Evolutionary conservation across 768 basidiomycete genomes (phyloP).

Genomic region (Hygrophoropsis aurantiaca): DNA sequence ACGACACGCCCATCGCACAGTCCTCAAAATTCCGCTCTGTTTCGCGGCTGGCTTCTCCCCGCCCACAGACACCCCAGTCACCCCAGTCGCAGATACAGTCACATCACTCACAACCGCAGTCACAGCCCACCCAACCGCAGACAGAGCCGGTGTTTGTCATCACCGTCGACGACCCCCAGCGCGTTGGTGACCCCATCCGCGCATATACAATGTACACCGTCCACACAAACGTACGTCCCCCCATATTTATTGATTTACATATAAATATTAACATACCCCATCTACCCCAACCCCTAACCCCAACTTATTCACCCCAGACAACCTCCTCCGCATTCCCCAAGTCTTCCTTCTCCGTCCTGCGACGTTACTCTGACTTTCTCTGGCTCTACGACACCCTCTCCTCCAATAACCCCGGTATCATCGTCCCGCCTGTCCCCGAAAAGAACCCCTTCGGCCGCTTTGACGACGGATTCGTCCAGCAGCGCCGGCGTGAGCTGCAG

Average conservation of each 20-base stretch:
- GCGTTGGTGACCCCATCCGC: slow-evolving; percentile 93
- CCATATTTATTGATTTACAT: neutral
- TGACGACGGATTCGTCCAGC: slow-evolving; percentile 87
- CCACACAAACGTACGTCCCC: slow-evolving; percentile 67
- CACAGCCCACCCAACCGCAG: slow-evolving; percentile 18
- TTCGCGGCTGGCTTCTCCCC: slow-evolving; percentile 20
- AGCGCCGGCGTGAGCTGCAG: slow-evolving; percentile 80
- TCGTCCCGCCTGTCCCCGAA: slow-evolving; percentile 95
- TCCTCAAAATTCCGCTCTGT: slow-evolving; percentile 30
- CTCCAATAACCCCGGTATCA: slow-evolving; percentile 91
- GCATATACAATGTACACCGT: slow-evolving; percentile 97
- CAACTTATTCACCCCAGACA: slow-evolving; percentile 47
- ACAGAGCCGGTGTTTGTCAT: slow-evolving; percentile 77
- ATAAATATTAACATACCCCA: neutral
- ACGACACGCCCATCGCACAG: slow-evolving; percentile 66
- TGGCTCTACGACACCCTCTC: slow-evolving; percentile 93
- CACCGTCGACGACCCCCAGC: slow-evolving; percentile 95
- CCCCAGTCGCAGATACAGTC: neutral
- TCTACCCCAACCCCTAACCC: slow-evolving; percentile 2
- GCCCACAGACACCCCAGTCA: slow-evolving; percentile 10
- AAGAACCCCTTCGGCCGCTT: slow-evolving; percentile 94
- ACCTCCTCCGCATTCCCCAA: slow-evolving; percentile 83
- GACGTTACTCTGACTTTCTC: slow-evolving; percentile 97
- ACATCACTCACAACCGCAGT: slow-evolving; percentile 16
- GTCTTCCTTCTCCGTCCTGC: slow-evolving; percentile 85